phyloP scores from a whole-genome alignment of 2,329 filamentous ascomycete genomes.

The Diaporthe aspalathi region DNA sequence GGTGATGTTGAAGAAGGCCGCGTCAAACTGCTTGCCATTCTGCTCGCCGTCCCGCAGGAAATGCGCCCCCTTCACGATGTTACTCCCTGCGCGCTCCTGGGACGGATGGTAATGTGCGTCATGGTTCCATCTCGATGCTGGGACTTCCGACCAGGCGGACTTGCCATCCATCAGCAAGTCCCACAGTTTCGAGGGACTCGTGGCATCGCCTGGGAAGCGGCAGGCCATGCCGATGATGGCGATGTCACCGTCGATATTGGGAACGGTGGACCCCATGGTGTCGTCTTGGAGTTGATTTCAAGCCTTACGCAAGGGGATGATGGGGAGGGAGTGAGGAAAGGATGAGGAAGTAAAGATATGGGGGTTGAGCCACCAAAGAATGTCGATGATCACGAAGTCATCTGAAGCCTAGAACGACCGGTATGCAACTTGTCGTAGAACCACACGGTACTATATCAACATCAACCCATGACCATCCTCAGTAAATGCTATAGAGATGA shows the following conservation, averaged over 20 bases:
- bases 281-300: neutral
- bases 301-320: constrained; percentile 1
- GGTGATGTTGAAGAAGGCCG: constrained; percentile 36
- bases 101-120: constrained; percentile 33
- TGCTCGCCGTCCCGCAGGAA: constrained; percentile 35
- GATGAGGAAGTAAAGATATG: too few relatives aligned
- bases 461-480: constrained; percentile 3
- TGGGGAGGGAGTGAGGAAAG: neutral
- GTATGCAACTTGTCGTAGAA: neutral
- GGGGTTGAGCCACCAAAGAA: constrained; percentile 23
- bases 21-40: constrained; percentile 36
- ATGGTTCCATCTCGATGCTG: constrained; percentile 31
- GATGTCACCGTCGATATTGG: constrained; percentile 12
- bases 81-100: constrained; percentile 24
- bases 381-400: constrained; percentile 7
- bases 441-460: constrained; percentile 26
- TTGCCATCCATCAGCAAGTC: constrained; percentile 36
- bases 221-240: constrained; percentile 45
- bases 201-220: constrained; percentile 52
- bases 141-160: constrained; percentile 30
- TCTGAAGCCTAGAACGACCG: neutral
- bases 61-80: constrained; percentile 31
- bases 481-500: neutral
- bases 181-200: constrained; percentile 51
- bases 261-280: constrained; percentile 30